Conservation (phyloP, 1,139 yeast genomes). For the Geotrichum macrosporum region DNA sequence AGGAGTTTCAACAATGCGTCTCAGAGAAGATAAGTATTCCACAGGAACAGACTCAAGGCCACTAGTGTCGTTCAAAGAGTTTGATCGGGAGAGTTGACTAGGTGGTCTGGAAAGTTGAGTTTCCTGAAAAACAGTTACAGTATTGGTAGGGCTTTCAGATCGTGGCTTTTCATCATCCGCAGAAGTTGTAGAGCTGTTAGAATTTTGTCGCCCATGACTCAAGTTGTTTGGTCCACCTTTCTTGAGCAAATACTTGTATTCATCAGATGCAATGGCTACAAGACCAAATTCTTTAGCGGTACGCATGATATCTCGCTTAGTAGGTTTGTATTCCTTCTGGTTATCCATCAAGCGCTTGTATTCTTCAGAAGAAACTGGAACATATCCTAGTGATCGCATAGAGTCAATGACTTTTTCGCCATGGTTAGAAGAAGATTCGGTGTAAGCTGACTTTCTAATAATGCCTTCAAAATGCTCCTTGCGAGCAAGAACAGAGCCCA, state of each 20-base stretch:
- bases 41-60: slow-evolving; percentile 36
- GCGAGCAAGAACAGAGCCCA: slow-evolving; percentile 36
- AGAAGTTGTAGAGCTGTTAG: slow-evolving; percentile 24
- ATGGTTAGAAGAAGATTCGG: slow-evolving; percentile 26
- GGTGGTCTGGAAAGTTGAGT: slow-evolving; percentile 11
- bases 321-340: slow-evolving; percentile 37
- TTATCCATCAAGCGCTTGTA: slow-evolving; percentile 37
- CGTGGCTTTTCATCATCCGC: slow-evolving; percentile 13
- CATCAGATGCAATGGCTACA: slow-evolving; percentile 39
- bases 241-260: slow-evolving; percentile 34
- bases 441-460: slow-evolving; percentile 24
- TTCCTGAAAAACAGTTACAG: slow-evolving; percentile 9
- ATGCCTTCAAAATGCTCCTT: slow-evolving; percentile 38
- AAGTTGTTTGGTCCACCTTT: slow-evolving; percentile 25
- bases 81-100: slow-evolving; percentile 15
- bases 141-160: slow-evolving; percentile 9
- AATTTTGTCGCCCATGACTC: too few relatives aligned
- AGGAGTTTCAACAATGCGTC: slow-evolving; percentile 37
- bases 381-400: slow-evolving; percentile 37
- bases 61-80: not conserved
- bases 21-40: slow-evolving; percentile 34
- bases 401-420: slow-evolving; percentile 36
- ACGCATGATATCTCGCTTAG: slow-evolving; percentile 38
- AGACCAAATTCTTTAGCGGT: slow-evolving; percentile 42
- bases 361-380: slow-evolving; percentile 39